phyloP scores from a whole-genome alignment of 2,329 filamentous ascomycete species.

The Arthrobotrys musiformis region DNA sequence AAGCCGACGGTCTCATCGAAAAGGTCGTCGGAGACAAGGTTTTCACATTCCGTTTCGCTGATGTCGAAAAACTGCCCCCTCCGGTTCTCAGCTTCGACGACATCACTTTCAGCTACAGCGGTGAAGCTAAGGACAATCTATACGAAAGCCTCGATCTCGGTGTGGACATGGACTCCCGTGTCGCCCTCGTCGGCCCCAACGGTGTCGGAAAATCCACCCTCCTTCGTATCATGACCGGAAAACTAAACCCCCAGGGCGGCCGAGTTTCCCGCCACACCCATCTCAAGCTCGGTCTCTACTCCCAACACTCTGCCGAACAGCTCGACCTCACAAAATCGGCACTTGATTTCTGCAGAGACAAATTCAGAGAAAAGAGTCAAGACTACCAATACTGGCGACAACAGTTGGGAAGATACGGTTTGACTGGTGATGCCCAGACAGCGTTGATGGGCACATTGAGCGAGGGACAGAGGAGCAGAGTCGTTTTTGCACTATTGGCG shows the following conservation, averaged over 20 bases:
- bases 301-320: constrained; percentile 97
- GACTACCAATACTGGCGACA: constrained; percentile 99
- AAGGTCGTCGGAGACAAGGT: constrained; percentile 84
- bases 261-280: constrained; percentile 92
- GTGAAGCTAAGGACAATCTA: constrained; percentile 85
- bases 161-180: constrained; percentile 99
- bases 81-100: constrained; percentile 96
- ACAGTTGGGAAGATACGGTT: constrained; percentile 92
- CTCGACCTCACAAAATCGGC: constrained; percentile 97
- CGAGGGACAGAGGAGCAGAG: constrained; percentile 96
- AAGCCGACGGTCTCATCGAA: constrained; percentile 98
- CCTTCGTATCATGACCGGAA: constrained; percentile 94
- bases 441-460: constrained; percentile 97
- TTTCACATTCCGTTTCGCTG: constrained; percentile 97
- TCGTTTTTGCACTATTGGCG: constrained; percentile 94
- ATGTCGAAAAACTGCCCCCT: constrained; percentile 98
- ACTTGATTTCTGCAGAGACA: constrained; percentile 96
- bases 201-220: constrained; percentile 99
- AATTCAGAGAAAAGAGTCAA: constrained; percentile 87
- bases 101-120: constrained; percentile 98
- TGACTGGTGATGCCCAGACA: constrained; percentile 92
- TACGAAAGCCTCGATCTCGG: constrained; percentile 97
- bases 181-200: constrained; percentile 95
- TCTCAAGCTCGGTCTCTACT: constrained; percentile 98
- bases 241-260: constrained; percentile 84